Evolutionary conservation across 345 rosid species (phyloP).

Genomic region (Iberis pinnata): DNA sequence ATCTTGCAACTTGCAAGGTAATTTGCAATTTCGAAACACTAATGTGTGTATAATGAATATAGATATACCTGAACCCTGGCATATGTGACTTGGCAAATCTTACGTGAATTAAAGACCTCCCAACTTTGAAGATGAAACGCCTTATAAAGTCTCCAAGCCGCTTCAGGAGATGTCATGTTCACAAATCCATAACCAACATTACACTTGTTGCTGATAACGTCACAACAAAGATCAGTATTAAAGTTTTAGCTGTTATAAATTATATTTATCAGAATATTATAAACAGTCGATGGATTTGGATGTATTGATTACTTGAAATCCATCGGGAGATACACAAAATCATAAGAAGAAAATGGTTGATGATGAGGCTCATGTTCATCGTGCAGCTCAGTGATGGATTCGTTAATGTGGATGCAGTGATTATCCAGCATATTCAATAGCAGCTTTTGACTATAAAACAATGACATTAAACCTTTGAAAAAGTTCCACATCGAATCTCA

Average conservation of each 20-base stretch:
- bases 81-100: slow-evolving; percentile 84
- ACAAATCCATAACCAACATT: slow-evolving; percentile 99
- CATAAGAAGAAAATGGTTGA: slow-evolving; percentile 73
- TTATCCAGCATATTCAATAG: slow-evolving; percentile 87
- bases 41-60: too few relatives aligned
- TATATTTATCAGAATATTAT: background rate
- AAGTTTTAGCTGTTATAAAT: background rate
- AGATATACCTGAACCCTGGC: slow-evolving; percentile 94
- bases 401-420: slow-evolving; percentile 87
- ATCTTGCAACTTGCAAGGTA: too few relatives aligned
- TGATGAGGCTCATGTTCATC: slow-evolving; percentile 32
- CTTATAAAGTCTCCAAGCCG: slow-evolving; percentile 73
- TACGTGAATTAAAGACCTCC: slow-evolving; percentile 94
- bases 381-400: slow-evolving; percentile 39
- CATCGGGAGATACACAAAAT: slow-evolving; percentile 92
- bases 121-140: slow-evolving; percentile 82
- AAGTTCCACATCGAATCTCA: slow-evolving; percentile 7
- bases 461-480: slow-evolving; percentile 3
- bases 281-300: background rate
- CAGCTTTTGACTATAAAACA: slow-evolving; percentile 52
- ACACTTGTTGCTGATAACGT: slow-evolving; percentile 82
- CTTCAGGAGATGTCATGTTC: slow-evolving; percentile 91
- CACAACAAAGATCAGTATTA: background rate
- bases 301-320: slow-evolving; percentile 76
- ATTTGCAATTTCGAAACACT: too few relatives aligned